A percentile compares a stretch with the other conserved stretches of the same genome.
Evolutionary conservation across 2,329 filamentous ascomycete species (phyloP).

Genomic region (Ilyonectria mors-panacis): DNA sequence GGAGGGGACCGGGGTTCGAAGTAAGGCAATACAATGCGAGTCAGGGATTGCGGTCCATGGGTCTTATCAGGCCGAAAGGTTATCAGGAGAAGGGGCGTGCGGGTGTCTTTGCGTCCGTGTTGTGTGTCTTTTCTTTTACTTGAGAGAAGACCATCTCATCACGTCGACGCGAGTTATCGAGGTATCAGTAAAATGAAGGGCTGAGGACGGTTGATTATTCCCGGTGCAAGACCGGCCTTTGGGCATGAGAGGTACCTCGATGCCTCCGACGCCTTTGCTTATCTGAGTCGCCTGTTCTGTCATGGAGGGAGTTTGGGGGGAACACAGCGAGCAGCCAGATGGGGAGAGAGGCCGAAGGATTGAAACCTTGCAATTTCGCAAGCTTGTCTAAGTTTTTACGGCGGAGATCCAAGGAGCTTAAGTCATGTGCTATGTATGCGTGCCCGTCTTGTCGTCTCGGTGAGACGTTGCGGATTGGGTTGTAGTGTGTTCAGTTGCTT

Average conservation of each 20-base stretch:
- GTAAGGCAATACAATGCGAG: slow-evolving; percentile 9
- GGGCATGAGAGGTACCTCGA: background rate
- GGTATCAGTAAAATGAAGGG: background rate
- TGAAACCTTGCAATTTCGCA: slow-evolving; percentile 29
- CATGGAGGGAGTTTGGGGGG: background rate
- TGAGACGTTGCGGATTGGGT: slow-evolving; percentile 12
- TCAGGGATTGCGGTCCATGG: slow-evolving; percentile 37
- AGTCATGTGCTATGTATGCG: background rate
- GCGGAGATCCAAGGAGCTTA: background rate
- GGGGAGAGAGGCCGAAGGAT: slow-evolving; percentile 20
- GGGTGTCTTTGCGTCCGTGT: background rate
- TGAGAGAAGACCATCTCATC: slow-evolving; percentile 20
- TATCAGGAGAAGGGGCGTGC: slow-evolving; percentile 6
- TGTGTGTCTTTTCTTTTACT: slow-evolving; percentile 44
- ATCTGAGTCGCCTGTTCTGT: slow-evolving; percentile 21
- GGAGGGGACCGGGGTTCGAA: slow-evolving; percentile 11
- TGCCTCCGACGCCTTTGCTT: slow-evolving; percentile 5
- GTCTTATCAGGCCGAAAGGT: slow-evolving; percentile 41
- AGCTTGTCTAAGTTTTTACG: background rate
- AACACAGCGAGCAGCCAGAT: slow-evolving; percentile 7
- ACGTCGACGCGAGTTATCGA: background rate
- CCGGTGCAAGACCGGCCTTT: background rate
- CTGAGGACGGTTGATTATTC: background rate
- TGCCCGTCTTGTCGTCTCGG: background rate
- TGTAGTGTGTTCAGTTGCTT: background rate